These are phyloP conservation scores for Canariomyces notabilis DNA, from an alignment of 2,329 filamentous ascomycete genomes.

Conservation along the genomic window DNA sequence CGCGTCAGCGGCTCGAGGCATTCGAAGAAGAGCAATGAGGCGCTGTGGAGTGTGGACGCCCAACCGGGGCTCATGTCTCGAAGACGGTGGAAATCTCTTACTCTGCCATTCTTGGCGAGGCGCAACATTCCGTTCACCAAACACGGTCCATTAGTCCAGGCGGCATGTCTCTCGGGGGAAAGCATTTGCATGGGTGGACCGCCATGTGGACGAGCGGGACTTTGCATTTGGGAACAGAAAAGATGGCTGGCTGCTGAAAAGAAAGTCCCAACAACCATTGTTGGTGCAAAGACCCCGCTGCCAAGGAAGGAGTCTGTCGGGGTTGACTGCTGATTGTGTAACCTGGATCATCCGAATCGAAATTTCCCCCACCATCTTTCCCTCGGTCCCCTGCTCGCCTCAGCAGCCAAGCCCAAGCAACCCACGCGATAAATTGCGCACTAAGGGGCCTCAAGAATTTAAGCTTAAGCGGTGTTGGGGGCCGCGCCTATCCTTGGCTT, in stretches of 20 bases:
- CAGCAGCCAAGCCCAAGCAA: constrained; percentile 11
- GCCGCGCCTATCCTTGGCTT: not conserved
- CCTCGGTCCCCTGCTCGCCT: no score
- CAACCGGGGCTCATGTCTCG: no score
- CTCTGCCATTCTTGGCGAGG: no score
- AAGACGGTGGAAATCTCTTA: no score
- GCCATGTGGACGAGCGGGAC: not conserved
- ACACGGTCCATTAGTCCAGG: no score
- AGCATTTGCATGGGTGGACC: not conserved
- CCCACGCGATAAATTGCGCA: constrained; percentile 21
- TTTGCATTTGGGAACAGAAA: not conserved
- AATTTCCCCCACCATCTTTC: not conserved
- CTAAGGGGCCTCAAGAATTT: constrained; percentile 25
- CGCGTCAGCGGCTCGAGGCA: no score
- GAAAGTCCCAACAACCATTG: not conserved
- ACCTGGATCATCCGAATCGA: not conserved
- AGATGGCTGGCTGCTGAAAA: not conserved
- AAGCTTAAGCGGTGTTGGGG: constrained; percentile 31
- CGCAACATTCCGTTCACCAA: no score
- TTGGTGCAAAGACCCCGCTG: not conserved
- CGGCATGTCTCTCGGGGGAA: not conserved
- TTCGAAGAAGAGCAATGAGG: no score
- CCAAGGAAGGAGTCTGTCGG: not conserved
- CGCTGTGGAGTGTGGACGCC: no score
- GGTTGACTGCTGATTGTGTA: not conserved